phyloP scores from a whole-genome alignment of 2,329 filamentous ascomycete species.

The Aspergillus candidus region DNA sequence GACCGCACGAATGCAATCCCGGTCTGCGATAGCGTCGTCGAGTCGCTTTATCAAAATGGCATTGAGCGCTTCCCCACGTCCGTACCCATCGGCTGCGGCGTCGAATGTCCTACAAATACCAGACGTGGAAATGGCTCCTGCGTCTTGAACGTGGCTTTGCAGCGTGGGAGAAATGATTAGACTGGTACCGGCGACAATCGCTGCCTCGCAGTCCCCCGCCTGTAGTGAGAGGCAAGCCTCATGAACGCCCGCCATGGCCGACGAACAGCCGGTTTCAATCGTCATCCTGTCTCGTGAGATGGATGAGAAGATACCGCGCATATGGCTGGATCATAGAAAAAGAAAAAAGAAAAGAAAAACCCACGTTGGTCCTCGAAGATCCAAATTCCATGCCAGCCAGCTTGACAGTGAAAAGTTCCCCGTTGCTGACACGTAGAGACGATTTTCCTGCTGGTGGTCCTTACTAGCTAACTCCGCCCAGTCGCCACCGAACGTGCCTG shows the following conservation, averaged over 20 bases:
- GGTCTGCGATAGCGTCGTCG: slow-evolving; percentile 23
- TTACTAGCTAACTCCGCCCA: slow-evolving; percentile 18
- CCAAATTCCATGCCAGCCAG: slow-evolving; percentile 9
- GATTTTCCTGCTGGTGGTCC: slow-evolving; percentile 12
- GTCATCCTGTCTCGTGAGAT: slow-evolving; percentile 13
- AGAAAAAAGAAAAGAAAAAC: too few relatives aligned
- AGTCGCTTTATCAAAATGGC: slow-evolving; percentile 28
- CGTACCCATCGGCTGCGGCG: slow-evolving; percentile 28
- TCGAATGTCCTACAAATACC: slow-evolving; percentile 25
- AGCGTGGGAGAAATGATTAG: slow-evolving; percentile 28
- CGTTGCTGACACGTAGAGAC: slow-evolving; percentile 6
- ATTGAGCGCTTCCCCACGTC: slow-evolving; percentile 28
- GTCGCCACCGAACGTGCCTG: slow-evolving; percentile 20
- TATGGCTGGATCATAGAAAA: not conserved
- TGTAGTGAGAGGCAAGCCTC: slow-evolving; percentile 19
- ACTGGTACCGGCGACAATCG: slow-evolving; percentile 32
- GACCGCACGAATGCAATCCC: slow-evolving; percentile 25
- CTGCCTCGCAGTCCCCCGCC: slow-evolving; percentile 12
- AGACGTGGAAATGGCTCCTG: slow-evolving; percentile 30
- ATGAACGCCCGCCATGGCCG: slow-evolving; percentile 27
- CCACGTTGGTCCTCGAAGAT: slow-evolving; percentile 2
- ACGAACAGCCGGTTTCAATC: slow-evolving; percentile 35
- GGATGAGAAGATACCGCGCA: not conserved
- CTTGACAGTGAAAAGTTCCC: slow-evolving; percentile 9
- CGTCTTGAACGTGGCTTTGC: slow-evolving; percentile 22